phyloP scores from a whole-genome alignment of 2,329 filamentous ascomycete species.

The Proliferodiscus dingleyae region DNA sequence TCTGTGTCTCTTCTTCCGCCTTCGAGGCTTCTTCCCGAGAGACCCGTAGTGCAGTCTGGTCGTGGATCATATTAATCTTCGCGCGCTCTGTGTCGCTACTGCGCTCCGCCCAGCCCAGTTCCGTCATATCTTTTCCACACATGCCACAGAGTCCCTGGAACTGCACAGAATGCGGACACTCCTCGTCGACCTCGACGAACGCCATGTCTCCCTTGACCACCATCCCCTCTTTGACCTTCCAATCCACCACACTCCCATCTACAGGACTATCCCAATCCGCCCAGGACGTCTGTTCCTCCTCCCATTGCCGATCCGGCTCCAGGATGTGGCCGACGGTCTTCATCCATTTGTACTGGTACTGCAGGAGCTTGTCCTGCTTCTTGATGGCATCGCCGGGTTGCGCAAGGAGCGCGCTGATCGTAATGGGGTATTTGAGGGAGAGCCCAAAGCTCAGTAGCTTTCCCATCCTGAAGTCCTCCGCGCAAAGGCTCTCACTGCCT shows the following conservation, averaged over 20 bases:
- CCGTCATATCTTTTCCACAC: conserved; percentile 95
- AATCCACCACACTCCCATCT: conserved; percentile 72
- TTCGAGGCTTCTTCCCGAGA: conserved; percentile 75
- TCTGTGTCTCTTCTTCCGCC: conserved; percentile 82
- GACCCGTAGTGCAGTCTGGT: conserved; percentile 81
- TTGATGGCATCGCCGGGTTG: conserved; percentile 68
- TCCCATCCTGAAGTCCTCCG: conserved; percentile 36
- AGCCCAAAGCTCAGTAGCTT: conserved; percentile 50
- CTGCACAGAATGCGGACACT: conserved; percentile 86
- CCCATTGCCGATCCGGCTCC: conserved; percentile 54
- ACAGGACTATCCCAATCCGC: conserved; percentile 78
- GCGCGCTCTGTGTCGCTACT: conserved; percentile 76
- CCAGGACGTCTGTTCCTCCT: conserved; percentile 64
- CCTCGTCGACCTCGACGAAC: conserved; percentile 77
- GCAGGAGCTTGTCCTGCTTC: conserved; percentile 73
- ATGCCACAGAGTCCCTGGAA: conserved; percentile 86
- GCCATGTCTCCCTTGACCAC: conserved; percentile 54
- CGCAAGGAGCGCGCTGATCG: conserved; percentile 79
- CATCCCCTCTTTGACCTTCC: conserved; percentile 68
- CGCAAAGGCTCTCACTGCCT: conserved; percentile 11
- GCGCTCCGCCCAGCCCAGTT: conserved; percentile 79
- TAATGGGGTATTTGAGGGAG: conserved; percentile 86
- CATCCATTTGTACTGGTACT: conserved; percentile 80
- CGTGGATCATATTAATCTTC: conserved; percentile 91
- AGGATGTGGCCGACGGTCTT: conserved; percentile 64